Evolutionary conservation across 2,329 filamentous ascomycete genomes (phyloP).

Genomic region (Coleophoma crateriformis): DNA sequence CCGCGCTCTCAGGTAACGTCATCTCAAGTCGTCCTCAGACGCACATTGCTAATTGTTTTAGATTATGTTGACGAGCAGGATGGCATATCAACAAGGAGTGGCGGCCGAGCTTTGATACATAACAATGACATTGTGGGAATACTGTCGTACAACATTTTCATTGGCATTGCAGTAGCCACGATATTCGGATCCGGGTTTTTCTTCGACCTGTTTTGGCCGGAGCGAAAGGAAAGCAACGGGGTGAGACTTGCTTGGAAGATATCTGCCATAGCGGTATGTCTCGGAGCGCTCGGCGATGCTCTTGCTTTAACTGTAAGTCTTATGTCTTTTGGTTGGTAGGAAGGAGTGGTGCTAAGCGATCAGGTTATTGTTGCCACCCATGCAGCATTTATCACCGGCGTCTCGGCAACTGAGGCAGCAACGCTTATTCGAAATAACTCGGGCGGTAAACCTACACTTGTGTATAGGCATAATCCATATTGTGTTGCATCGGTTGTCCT

Average conservation of each 20-base stretch:
- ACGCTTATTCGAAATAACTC: slow-evolving; percentile 18
- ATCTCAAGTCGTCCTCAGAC: too few relatives aligned
- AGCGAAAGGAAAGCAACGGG: slow-evolving; percentile 39
- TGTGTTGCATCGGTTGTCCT: slow-evolving; percentile 46
- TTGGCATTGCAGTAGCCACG: slow-evolving; percentile 49
- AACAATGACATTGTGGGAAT: slow-evolving; percentile 52
- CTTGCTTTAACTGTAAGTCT: slow-evolving; percentile 38
- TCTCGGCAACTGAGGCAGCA: slow-evolving; percentile 20
- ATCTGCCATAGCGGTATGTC: slow-evolving; percentile 39
- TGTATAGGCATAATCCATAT: slow-evolving; percentile 42
- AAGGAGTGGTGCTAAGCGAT: background rate
- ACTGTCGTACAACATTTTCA: slow-evolving; percentile 52
- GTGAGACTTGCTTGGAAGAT: slow-evolving; percentile 50
- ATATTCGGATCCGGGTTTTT: slow-evolving; percentile 56
- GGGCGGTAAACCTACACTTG: slow-evolving; percentile 29
- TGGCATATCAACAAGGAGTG: slow-evolving; percentile 33
- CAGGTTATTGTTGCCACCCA: slow-evolving; percentile 40
- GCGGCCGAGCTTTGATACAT: slow-evolving; percentile 34
- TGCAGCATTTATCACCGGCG: slow-evolving; percentile 38
- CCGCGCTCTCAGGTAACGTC: slow-evolving; percentile 41
- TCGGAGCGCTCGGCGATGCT: slow-evolving; percentile 40
- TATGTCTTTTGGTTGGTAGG: background rate
- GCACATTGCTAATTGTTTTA: slow-evolving; percentile 13
- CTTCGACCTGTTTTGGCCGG: slow-evolving; percentile 57
- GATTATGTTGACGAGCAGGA: slow-evolving; percentile 50